Conservation (phyloP, 1,284 basidiomycete genomes). For the Ustilago sp. region DNA sequence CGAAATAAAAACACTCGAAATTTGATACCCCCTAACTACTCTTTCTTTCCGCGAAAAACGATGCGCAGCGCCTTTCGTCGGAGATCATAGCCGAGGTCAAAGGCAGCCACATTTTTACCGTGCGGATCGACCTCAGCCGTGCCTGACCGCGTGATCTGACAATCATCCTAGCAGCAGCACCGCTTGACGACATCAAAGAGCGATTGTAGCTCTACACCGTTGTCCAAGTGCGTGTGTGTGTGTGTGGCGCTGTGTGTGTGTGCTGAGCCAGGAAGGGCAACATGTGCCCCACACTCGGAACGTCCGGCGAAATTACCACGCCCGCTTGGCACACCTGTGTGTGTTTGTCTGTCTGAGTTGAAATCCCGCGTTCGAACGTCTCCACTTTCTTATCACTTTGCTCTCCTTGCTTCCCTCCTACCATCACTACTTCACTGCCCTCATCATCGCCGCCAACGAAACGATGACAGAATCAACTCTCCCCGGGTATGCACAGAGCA, state of each 20-base stretch:
- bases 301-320: neutral
- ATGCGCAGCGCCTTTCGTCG: neutral
- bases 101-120: neutral
- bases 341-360: neutral
- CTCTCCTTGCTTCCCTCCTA: conserved; percentile 10
- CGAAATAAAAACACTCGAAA: no score
- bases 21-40: no score
- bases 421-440: neutral
- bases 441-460: neutral
- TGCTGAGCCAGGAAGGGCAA: neutral
- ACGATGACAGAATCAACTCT: conserved; percentile 26
- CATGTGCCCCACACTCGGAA: neutral
- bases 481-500: conserved; percentile 36
- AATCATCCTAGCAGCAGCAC: neutral
- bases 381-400: neutral
- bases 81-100: neutral
- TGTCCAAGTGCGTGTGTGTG: no score
- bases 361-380: neutral
- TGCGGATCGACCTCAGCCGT: conserved; percentile 1
- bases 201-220: no score
- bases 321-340: no score
- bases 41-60: neutral
- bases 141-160: neutral
- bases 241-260: neutral
- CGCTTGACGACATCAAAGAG: neutral